phyloP scores from a whole-genome alignment of 2,329 filamentous ascomycete species.

The Xylaria sp. region DNA sequence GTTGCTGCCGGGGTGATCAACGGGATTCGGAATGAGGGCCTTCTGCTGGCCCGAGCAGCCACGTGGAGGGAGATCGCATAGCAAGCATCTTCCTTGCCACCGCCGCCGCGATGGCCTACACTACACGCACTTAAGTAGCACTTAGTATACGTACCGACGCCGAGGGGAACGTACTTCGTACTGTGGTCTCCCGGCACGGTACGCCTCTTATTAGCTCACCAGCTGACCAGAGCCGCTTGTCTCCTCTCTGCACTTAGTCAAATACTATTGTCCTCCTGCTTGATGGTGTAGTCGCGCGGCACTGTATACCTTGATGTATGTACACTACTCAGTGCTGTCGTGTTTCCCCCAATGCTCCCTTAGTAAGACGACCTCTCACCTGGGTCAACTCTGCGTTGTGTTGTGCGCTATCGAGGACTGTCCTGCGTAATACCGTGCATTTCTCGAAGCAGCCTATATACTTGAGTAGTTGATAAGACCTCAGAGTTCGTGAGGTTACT shows the following conservation, averaged over 20 bases:
- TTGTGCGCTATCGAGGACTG: too few relatives aligned
- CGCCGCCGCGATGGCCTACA: slow-evolving; percentile 36
- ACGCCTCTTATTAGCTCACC: slow-evolving; percentile 20
- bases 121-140: too few relatives aligned
- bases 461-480: too few relatives aligned
- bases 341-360: not conserved
- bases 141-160: too few relatives aligned
- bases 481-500: too few relatives aligned
- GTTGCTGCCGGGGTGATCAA: too few relatives aligned
- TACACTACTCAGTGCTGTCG: slow-evolving; percentile 2
- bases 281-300: too few relatives aligned
- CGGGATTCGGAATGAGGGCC: slow-evolving; percentile 26
- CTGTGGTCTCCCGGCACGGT: slow-evolving; percentile 12
- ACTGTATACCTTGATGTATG: slow-evolving; percentile 1
- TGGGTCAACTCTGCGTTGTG: too few relatives aligned
- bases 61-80: slow-evolving; percentile 39
- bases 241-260: slow-evolving; percentile 3
- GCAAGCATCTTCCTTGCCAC: slow-evolving; percentile 38
- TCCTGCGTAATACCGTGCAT: too few relatives aligned
- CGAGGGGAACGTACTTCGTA: slow-evolving; percentile 27
- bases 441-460: too few relatives aligned
- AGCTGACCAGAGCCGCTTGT: slow-evolving; percentile 15
- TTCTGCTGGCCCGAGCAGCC: slow-evolving; percentile 39
- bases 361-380: too few relatives aligned
- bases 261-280: not conserved